Evolutionary conservation across 2,329 filamentous ascomycete genomes (phyloP).

Genomic region (Furcasterigmium furcatum): DNA sequence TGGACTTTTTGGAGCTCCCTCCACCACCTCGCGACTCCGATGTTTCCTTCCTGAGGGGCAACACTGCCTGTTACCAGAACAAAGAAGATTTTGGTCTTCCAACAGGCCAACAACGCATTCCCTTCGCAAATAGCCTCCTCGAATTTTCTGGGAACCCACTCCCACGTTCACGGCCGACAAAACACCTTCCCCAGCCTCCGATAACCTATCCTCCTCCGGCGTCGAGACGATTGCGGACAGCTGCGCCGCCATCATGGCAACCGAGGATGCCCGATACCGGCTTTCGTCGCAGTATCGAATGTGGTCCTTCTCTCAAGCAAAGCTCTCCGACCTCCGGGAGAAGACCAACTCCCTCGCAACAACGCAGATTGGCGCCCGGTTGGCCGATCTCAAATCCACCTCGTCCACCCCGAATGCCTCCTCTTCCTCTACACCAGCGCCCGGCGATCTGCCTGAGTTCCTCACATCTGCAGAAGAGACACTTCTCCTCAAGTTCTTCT

Average conservation of each 20-base stretch:
- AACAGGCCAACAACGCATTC: no score
- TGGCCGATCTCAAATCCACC: constrained; percentile 41
- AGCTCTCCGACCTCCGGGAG: constrained; percentile 67
- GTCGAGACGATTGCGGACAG: no score
- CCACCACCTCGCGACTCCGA: no score
- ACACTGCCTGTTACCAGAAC: no score
- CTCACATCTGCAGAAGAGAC: constrained; percentile 81
- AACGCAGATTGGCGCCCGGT: constrained; percentile 53
- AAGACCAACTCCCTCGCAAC: constrained; percentile 76
- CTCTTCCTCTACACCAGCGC: constrained; percentile 11
- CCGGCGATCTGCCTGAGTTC: constrained; percentile 59
- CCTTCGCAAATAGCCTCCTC: no score
- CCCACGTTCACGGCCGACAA: no score
- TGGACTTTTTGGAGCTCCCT: no score
- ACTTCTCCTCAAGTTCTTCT: constrained; percentile 76
- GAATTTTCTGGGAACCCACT: no score
- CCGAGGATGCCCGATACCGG: constrained; percentile 88
- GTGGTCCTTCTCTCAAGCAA: constrained; percentile 83
- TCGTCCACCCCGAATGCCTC: constrained; percentile 15
- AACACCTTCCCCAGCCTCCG: no score
- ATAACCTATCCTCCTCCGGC: no score
- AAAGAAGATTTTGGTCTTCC: no score
- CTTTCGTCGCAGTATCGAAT: constrained; percentile 85
- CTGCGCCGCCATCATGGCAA: constrained; percentile 50
- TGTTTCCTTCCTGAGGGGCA: no score